These are phyloP conservation scores for Areca catechu DNA, from an alignment of 176 grass and related monocot genomes.

Conservation along the genomic window DNA sequence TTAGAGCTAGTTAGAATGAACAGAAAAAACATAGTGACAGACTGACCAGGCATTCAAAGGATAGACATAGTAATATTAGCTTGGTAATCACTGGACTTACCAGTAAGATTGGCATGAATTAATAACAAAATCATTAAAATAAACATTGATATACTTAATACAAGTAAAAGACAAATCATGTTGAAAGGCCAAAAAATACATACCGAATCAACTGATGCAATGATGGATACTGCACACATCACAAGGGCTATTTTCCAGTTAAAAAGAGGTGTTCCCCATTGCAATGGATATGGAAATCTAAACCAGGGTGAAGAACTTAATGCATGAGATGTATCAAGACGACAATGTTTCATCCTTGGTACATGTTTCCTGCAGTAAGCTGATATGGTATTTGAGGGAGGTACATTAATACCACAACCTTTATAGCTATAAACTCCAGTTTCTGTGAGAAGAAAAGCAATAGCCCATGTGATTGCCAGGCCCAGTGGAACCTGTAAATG, in stretches of 20 bases:
- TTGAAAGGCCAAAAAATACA: constrained; percentile 34
- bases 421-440: constrained; percentile 77
- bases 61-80: too few relatives aligned
- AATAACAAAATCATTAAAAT: too few relatives aligned
- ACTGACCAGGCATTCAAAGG: too few relatives aligned
- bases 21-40: too few relatives aligned
- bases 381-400: constrained; percentile 75
- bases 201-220: constrained; percentile 92
- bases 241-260: constrained; percentile 88
- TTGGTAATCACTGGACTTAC: too few relatives aligned
- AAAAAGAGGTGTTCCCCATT: constrained; percentile 95
- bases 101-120: too few relatives aligned
- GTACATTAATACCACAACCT: constrained; percentile 74
- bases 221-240: constrained; percentile 84
- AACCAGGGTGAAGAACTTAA: constrained; percentile 91
- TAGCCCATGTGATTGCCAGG: constrained; percentile 85
- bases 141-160: too few relatives aligned
- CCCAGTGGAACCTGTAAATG: constrained; percentile 69
- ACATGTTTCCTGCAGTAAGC: constrained; percentile 84
- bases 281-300: constrained; percentile 85
- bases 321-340: constrained; percentile 70
- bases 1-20: too few relatives aligned
- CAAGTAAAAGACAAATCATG: neutral
- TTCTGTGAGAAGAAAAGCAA: constrained; percentile 83
- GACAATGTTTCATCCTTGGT: constrained; percentile 73